Evolutionary conservation across 2,329 filamentous ascomycete species (phyloP).

Genomic region (Metarhizium robertsii): DNA sequence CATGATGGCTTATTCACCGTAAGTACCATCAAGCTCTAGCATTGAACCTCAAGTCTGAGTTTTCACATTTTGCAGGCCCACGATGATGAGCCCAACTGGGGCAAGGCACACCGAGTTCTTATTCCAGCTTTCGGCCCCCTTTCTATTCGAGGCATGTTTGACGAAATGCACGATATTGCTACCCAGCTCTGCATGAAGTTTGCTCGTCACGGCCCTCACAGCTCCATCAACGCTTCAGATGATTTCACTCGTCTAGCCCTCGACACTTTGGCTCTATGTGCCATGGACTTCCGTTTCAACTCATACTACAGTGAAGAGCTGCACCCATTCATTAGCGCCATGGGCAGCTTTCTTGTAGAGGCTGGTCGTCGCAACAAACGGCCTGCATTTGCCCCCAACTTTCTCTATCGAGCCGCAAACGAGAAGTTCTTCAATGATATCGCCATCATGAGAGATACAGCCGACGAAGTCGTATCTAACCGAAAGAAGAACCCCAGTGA

Average conservation of each 20-base stretch:
- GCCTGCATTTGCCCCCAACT: conserved; percentile 32
- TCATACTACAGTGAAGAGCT: conserved; percentile 59
- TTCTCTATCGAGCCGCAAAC: conserved; percentile 39
- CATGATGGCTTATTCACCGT: conserved; percentile 61
- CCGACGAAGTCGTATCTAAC: conserved; percentile 50
- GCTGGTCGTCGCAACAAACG: conserved; percentile 40
- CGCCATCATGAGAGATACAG: conserved; percentile 41
- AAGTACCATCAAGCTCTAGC: conserved; percentile 6
- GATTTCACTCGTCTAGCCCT: conserved; percentile 67
- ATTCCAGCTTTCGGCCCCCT: conserved; percentile 63
- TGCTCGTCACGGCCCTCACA: conserved; percentile 50
- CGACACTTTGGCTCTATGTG: conserved; percentile 61
- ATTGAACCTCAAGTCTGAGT: not conserved
- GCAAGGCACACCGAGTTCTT: conserved; percentile 54
- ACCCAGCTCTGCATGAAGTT: conserved; percentile 59
- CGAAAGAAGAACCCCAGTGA: conserved; percentile 44
- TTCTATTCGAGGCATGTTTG: conserved; percentile 58
- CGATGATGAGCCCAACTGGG: conserved; percentile 51
- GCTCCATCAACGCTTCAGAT: conserved; percentile 50
- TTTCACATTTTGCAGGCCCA: conserved; percentile 26
- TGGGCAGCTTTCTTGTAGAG: conserved; percentile 54
- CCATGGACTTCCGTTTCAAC: conserved; percentile 68
- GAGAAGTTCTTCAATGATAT: conserved; percentile 47
- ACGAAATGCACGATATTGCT: conserved; percentile 60
- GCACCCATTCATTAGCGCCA: conserved; percentile 61